Evolutionary conservation across 768 basidiomycete species (phyloP).

Genomic region (Agrocybe chaxingu): DNA sequence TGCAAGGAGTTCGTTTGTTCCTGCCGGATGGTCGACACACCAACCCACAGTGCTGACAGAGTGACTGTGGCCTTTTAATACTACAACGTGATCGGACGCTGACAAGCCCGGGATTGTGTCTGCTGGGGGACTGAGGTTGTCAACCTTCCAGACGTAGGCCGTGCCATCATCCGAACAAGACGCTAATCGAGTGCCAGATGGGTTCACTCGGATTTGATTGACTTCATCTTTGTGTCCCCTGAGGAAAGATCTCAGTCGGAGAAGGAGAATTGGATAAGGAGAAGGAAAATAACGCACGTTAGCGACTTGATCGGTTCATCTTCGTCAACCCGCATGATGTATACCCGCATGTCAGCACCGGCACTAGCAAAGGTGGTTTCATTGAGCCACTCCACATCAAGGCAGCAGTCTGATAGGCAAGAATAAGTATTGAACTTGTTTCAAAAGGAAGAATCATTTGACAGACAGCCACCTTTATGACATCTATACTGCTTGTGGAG

Average conservation of each 20-base stretch:
- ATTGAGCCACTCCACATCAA: conserved; percentile 80
- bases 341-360: conserved; percentile 65
- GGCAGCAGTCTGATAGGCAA: conserved; percentile 56
- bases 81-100: conserved; percentile 31
- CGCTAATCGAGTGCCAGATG: conserved; percentile 62
- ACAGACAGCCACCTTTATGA: conserved; percentile 53
- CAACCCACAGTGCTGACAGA: conserved; percentile 67
- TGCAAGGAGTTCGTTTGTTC: conserved; percentile 59
- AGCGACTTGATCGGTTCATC: conserved; percentile 58
- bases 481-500: conserved; percentile 60
- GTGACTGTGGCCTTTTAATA: conserved; percentile 63
- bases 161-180: conserved; percentile 83
- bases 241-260: conserved; percentile 8
- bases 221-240: conserved; percentile 78
- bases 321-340: conserved; percentile 55
- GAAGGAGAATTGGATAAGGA: background rate
- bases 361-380: conserved; percentile 70
- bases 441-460: conserved; percentile 4
- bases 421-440: conserved; percentile 3
- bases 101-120: conserved; percentile 42
- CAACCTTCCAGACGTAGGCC: conserved; percentile 73
- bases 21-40: conserved; percentile 53
- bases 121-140: conserved; percentile 33
- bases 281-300: conserved; percentile 38
- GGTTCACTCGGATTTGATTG: conserved; percentile 73